A percentile compares a stretch with the other conserved stretches of the same genome.
Conservation (phyloP, 768 basidiomycete genomes). For the Boletus eberwhitei region DNA sequence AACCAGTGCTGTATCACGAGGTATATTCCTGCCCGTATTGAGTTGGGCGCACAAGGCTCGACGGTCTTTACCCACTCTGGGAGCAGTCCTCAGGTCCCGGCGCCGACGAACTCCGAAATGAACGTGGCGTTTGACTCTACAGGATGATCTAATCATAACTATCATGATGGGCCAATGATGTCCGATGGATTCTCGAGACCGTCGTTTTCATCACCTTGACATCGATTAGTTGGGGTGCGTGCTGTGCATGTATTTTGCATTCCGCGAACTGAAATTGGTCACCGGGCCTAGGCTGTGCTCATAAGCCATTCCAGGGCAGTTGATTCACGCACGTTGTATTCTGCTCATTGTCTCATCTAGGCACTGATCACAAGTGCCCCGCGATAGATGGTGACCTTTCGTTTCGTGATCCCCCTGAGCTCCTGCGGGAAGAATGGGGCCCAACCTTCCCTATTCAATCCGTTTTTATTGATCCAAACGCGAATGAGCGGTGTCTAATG, state of each 20-base stretch:
- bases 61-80: neutral
- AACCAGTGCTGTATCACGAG: neutral
- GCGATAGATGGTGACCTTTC: too few relatives aligned
- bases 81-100: neutral
- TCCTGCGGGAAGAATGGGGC: neutral
- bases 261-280: neutral
- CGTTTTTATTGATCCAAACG: neutral
- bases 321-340: neutral
- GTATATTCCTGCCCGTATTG: neutral
- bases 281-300: neutral
- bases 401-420: neutral
- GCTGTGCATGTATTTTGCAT: too few relatives aligned
- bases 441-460: neutral
- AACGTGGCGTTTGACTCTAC: neutral
- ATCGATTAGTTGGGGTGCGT: neutral
- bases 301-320: too few relatives aligned
- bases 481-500: neutral
- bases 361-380: neutral
- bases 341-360: neutral
- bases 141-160: neutral
- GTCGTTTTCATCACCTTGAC: neutral
- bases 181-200: neutral
- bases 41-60: neutral
- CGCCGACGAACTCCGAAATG: neutral
- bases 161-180: neutral